These are phyloP conservation scores for Poronia punctata DNA, from an alignment of 495 filamentous ascomycete species.

Conservation along the genomic window DNA sequence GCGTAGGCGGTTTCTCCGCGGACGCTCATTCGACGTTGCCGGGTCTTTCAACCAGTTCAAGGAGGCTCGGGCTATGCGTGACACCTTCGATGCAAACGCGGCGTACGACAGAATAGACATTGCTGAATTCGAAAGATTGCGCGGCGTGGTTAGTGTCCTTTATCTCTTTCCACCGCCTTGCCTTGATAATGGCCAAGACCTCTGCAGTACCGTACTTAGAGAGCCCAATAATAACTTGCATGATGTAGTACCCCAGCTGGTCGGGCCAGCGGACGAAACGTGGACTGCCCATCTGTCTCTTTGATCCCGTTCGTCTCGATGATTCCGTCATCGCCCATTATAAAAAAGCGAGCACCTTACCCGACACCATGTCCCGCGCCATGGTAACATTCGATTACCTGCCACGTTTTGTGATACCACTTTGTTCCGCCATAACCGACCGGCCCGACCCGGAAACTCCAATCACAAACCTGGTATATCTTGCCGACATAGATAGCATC, in stretches of 20 bases:
- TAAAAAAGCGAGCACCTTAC: neutral
- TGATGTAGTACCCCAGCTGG: slow-evolving; percentile 5
- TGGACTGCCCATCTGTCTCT: slow-evolving; percentile 2
- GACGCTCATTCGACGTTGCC: slow-evolving; percentile 3
- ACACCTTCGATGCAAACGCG: neutral
- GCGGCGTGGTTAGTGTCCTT: neutral
- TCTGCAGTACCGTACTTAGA: too few relatives aligned
- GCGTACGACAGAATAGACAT: slow-evolving; percentile 5
- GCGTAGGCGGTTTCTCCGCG: slow-evolving; percentile 1
- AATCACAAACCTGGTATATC: neutral
- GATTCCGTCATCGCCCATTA: neutral
- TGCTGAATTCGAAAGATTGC: slow-evolving; percentile 5
- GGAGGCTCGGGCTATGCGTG: slow-evolving; percentile 4
- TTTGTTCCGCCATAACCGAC: slow-evolving; percentile 5
- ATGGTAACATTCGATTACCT: slow-evolving; percentile 5
- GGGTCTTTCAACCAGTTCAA: slow-evolving; percentile 1
- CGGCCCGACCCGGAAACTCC: slow-evolving; percentile 1
- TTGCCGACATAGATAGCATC: slow-evolving; percentile 1
- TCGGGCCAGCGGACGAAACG: slow-evolving; percentile 4
- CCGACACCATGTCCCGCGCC: slow-evolving; percentile 1
- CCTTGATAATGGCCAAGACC: neutral
- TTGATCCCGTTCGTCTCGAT: neutral
- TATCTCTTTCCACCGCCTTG: neutral
- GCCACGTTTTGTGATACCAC: slow-evolving; percentile 5
- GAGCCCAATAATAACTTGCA: neutral